Evolutionary conservation across 345 rosid species (phyloP).

Genomic region (Trapa incisa): DNA sequence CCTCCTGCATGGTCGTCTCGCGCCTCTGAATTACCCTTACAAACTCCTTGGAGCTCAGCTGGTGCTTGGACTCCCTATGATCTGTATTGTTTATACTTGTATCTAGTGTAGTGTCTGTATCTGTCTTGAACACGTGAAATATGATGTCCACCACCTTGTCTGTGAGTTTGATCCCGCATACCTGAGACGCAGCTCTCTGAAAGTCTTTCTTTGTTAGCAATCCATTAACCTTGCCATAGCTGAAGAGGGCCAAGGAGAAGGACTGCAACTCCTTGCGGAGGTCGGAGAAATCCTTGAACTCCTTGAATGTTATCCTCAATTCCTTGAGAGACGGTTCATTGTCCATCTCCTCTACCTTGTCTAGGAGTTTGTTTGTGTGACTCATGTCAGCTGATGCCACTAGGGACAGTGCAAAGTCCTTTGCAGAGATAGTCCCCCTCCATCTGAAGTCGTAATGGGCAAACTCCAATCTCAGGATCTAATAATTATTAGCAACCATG

Average conservation of each 20-base stretch:
- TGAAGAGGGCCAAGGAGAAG: conserved; percentile 20
- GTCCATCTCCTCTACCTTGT: conserved; percentile 37
- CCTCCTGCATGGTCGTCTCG: conserved; percentile 13
- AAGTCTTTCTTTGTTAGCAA: conserved; percentile 44
- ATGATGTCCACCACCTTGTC: conserved; percentile 40
- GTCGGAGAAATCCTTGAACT: conserved; percentile 45
- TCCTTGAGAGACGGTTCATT: conserved; percentile 20
- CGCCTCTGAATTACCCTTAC: conserved; percentile 32
- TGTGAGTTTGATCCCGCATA: conserved; percentile 6
- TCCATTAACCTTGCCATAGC: conserved; percentile 46
- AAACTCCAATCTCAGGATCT: conserved; percentile 55
- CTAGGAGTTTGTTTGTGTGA: conserved; percentile 8
- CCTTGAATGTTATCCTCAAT: conserved; percentile 33
- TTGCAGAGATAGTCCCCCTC: conserved; percentile 22
- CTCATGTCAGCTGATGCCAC: conserved; percentile 53
- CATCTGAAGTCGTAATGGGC: conserved; percentile 39
- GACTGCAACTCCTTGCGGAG: conserved; percentile 36
- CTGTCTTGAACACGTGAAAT: conserved; percentile 45
- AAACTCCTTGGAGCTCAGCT: conserved; percentile 45
- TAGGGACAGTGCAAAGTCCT: conserved; percentile 54
- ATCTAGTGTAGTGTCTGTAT: conserved; percentile 18
- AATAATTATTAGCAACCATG: background rate
- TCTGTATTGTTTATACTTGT: no score
- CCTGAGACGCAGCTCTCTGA: conserved; percentile 52
- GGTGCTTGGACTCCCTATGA: conserved; percentile 4